Evolutionary conservation across 1,139 yeast genomes (phyloP).

Genomic region (Lodderomyces theae): DNA sequence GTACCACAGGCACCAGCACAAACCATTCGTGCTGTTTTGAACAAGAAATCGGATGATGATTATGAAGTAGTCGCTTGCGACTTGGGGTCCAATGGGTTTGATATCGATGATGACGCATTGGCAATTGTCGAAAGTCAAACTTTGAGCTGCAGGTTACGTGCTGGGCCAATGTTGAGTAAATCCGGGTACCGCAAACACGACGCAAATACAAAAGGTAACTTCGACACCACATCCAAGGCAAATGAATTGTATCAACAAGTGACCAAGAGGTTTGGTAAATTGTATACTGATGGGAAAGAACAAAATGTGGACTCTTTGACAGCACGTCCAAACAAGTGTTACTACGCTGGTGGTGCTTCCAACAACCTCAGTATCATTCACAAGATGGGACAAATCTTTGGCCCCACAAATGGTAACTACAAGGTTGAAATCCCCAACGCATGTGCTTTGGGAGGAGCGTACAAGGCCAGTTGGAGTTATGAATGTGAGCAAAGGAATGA

Average conservation of each 20-base stretch:
- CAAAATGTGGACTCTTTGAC: slow-evolving; percentile 43
- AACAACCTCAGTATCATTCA: slow-evolving; percentile 64
- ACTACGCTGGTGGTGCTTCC: slow-evolving; percentile 88
- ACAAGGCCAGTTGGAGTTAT: slow-evolving; percentile 74
- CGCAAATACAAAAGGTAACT: background rate
- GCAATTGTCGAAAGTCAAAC: slow-evolving; percentile 88
- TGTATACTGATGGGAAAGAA: slow-evolving; percentile 49
- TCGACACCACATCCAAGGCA: slow-evolving; percentile 8
- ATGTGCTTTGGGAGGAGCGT: slow-evolving; percentile 94
- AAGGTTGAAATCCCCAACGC: slow-evolving; percentile 82
- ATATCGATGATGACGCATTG: slow-evolving; percentile 61
- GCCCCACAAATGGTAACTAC: slow-evolving; percentile 61
- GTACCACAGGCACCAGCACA: slow-evolving; percentile 76
- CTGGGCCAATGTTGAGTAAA: slow-evolving; percentile 62
- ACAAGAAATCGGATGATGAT: slow-evolving; percentile 20
- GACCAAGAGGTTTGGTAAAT: slow-evolving; percentile 35
- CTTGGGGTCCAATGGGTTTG: slow-evolving; percentile 31
- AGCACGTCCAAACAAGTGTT: slow-evolving; percentile 66
- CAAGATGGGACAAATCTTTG: slow-evolving; percentile 70
- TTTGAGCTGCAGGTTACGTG: slow-evolving; percentile 73
- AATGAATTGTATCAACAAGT: slow-evolving; percentile 24
- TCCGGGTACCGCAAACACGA: slow-evolving; percentile 11
- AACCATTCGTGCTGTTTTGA: slow-evolving; percentile 45
- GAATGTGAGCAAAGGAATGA: slow-evolving; percentile 32
- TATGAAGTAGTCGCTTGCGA: slow-evolving; percentile 21